Base-by-base conservation (phyloP, 495 filamentous ascomycete genomes). In the Penicillium waksmanii region DNA sequence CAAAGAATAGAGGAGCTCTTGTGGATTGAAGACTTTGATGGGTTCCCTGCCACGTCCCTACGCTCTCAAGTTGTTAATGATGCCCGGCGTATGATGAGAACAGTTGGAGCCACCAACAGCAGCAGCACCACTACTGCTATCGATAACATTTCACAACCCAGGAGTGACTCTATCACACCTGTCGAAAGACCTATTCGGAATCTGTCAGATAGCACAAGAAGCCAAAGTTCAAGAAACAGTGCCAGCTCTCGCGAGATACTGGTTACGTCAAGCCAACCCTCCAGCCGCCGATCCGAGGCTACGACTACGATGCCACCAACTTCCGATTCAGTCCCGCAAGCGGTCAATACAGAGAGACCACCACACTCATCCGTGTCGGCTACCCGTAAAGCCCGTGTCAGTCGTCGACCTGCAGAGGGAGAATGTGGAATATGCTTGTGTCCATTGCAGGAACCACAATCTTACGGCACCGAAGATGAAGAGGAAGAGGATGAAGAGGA, bases 401-500 rank as follows among this genome's bases (percentile, higher is more conserved):
- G 73, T 23, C 80, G 82, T 44, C 84, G 82, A 51, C 62, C 73
- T 9, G 56, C 83, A 1, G 86, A 89, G 44, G 89, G 85, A 18
- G 87, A 92, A 58, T 92, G 89, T 63, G 85, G 84, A 1, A 89
- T 93, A 64, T 92, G 89, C 66, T 85, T 85, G 31, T 58, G 51
- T 12, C 3, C 51, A 38, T 38, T 61, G 27, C 27, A 63, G 27
- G 27, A 2, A 49, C 3, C 42, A 2, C 27, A 49, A 21, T n/a
- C 17, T 46, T 17, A 55, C 8, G n/a, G 42, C 11, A 11, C 27
- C 13, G 33, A 8, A 3, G 18, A 25, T 12, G 55, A 33, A 17
- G 33, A 18, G 27, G 10, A 19, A 13, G 17, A 31, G 5, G 52
- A 53, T 17, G 31, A 54, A 1, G 25, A 44, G 50, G 23, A 53